Conservation (phyloP, 208 protist genomes). For the Angomonas desouzai region DNA sequence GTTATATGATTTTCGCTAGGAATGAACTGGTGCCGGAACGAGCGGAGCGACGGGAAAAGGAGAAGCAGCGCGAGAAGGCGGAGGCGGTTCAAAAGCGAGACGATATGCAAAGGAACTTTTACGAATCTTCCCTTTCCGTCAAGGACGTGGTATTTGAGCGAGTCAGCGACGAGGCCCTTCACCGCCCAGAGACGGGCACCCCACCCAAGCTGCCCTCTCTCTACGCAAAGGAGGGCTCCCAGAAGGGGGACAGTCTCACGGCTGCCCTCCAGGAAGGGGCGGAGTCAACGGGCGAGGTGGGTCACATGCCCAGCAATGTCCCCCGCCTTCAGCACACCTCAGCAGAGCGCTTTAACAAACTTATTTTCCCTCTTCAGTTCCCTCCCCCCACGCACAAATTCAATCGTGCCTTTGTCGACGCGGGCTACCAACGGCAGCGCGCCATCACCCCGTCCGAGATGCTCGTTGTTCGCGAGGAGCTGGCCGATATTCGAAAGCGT, state of each 20-base stretch:
- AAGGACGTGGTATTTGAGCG: slow-evolving; percentile 87
- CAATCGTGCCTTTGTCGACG: slow-evolving; percentile 83
- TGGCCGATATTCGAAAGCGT: slow-evolving; percentile 50
- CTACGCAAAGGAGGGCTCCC: background rate
- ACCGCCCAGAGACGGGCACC: slow-evolving; percentile 61
- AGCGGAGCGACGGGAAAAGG: slow-evolving; percentile 46
- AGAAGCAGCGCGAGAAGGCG: slow-evolving; percentile 31
- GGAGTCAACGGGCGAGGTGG: slow-evolving; percentile 46
- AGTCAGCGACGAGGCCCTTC: slow-evolving; percentile 77
- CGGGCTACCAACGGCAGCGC: slow-evolving; percentile 75
- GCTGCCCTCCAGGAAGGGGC: slow-evolving; percentile 24
- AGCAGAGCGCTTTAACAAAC: slow-evolving; percentile 51
- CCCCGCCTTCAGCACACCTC: slow-evolving; percentile 57
- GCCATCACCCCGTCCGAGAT: slow-evolving; percentile 79
- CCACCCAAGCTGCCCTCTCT: slow-evolving; percentile 39
- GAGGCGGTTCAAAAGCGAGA: slow-evolving; percentile 37
- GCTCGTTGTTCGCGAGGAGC: slow-evolving; percentile 77
- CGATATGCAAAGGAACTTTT: slow-evolving; percentile 49
- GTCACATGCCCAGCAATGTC: slow-evolving; percentile 62
- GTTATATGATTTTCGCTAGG: slow-evolving; percentile 79
- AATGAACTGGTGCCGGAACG: slow-evolving; percentile 85
- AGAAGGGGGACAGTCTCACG: slow-evolving; percentile 1
- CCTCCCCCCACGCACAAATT: slow-evolving; percentile 74
- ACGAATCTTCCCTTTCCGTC: slow-evolving; percentile 61
- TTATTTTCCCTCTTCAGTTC: slow-evolving; percentile 72